phyloP scores from a whole-genome alignment of 2,329 filamentous ascomycete species.

The Colletotrichum sp. region DNA sequence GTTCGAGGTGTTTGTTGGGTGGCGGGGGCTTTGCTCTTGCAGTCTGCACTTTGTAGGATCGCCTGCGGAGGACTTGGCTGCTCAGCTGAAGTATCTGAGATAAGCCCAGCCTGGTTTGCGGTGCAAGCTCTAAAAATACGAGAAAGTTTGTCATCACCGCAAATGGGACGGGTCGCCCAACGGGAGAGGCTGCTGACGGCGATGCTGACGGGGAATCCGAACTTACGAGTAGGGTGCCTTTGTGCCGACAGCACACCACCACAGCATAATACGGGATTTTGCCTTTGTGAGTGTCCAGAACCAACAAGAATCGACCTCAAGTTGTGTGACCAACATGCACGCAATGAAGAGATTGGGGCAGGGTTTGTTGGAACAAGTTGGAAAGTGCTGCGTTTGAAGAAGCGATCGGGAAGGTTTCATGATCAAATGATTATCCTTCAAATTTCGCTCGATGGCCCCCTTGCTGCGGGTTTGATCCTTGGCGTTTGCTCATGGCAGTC shows the following conservation, averaged over 20 bases:
- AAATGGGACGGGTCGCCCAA: not conserved
- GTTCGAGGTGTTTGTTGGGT: not conserved
- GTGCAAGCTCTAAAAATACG: slow-evolving; percentile 10
- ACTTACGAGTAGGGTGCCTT: not conserved
- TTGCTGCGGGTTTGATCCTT: not conserved
- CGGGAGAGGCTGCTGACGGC: not conserved
- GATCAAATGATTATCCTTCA: not conserved
- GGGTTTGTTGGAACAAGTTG: not conserved
- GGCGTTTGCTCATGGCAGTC: not conserved
- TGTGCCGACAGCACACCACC: not conserved
- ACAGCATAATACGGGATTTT: not conserved
- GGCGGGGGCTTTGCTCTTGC: not conserved
- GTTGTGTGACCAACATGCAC: not conserved
- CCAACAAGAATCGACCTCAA: not conserved
- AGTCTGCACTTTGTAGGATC: not conserved
- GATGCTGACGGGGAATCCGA: not conserved
- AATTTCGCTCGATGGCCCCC: not conserved
- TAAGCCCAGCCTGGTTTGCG: not conserved
- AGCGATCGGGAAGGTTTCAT: not conserved
- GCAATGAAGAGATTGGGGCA: not conserved
- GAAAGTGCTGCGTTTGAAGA: not conserved
- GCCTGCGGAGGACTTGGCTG: slow-evolving; percentile 2
- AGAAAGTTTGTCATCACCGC: not conserved
- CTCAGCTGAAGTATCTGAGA: slow-evolving; percentile 4
- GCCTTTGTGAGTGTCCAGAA: not conserved